phyloP scores from a whole-genome alignment of 164 flowering plant species.

The Annona squamosa region DNA sequence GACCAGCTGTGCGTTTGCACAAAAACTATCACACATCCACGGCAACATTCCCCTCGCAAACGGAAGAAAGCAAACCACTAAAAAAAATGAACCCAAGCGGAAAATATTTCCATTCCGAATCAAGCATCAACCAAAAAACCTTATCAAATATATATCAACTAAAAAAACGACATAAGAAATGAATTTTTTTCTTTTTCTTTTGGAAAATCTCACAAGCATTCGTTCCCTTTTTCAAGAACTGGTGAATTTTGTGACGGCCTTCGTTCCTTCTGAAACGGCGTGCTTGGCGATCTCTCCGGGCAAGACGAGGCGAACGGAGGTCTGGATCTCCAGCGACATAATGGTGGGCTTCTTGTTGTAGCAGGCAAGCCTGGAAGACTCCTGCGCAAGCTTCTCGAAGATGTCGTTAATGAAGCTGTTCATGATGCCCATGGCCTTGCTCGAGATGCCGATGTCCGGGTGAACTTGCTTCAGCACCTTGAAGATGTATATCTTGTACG shows the following conservation, averaged over 20 bases:
- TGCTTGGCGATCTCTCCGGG: slow-evolving; percentile 19
- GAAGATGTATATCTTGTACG: slow-evolving; percentile 21
- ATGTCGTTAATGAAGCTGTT: slow-evolving; percentile 18
- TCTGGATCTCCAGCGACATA: slow-evolving; percentile 18
- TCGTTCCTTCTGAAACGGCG: slow-evolving; percentile 18
- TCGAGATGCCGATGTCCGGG: slow-evolving; percentile 17
- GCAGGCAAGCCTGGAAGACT: slow-evolving; percentile 13
- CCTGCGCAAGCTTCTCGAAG: slow-evolving; percentile 22
- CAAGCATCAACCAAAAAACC: too few species aligned
- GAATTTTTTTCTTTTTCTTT: too few species aligned
- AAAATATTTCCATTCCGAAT: too few species aligned
- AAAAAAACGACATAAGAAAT: too few species aligned
- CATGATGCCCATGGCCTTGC: slow-evolving; percentile 23
- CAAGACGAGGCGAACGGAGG: slow-evolving; percentile 14
- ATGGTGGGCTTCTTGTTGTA: slow-evolving; percentile 22
- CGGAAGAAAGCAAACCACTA: too few species aligned
- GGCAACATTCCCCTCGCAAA: too few species aligned
- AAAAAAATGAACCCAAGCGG: too few species aligned
- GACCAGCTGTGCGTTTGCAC: too few species aligned
- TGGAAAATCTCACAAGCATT: too few species aligned
- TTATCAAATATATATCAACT: too few species aligned
- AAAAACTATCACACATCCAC: too few species aligned
- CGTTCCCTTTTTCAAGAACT: slow-evolving; percentile 11
- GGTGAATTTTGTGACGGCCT: slow-evolving; percentile 18
- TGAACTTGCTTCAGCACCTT: slow-evolving; percentile 22